A percentile compares a stretch with the other conserved stretches of the same genome.
Conservation (phyloP, 2,329 filamentous ascomycete species). For the Colletotrichum somersetense region DNA sequence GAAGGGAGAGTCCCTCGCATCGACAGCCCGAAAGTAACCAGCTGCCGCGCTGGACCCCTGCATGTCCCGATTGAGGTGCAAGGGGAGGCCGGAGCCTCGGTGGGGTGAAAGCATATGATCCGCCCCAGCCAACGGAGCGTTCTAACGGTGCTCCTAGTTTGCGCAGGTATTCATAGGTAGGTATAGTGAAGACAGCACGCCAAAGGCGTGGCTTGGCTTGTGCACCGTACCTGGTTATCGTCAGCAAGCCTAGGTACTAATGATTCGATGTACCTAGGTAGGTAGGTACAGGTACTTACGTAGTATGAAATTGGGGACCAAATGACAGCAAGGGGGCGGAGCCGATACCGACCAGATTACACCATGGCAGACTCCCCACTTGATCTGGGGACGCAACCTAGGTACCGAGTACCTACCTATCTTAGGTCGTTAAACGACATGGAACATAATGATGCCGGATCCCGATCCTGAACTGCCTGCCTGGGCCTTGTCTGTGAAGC, state of each 20-base stretch:
- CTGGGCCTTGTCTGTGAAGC: too few relatives aligned
- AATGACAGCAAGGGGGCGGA: constrained; percentile 31
- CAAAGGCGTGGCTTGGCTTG: constrained; percentile 24
- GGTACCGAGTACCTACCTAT: not conserved
- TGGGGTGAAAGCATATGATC: constrained; percentile 41
- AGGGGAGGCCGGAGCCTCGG: constrained; percentile 36
- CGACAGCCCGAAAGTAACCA: constrained; percentile 33
- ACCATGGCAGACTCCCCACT: constrained; percentile 25
- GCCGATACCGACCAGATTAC: constrained; percentile 19
- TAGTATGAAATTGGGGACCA: constrained; percentile 25
- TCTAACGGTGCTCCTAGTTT: constrained; percentile 14
- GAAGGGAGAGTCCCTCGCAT: constrained; percentile 35
- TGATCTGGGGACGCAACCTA: constrained; percentile 1
- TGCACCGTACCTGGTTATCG: constrained; percentile 26
- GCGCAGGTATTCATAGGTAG: too few relatives aligned
- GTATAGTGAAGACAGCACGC: constrained; percentile 20
- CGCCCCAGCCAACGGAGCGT: constrained; percentile 34
- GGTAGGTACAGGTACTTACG: too few relatives aligned
- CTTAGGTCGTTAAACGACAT: not conserved
- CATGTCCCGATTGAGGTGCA: constrained; percentile 37
- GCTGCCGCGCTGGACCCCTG: constrained; percentile 26
- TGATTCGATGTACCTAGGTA: too few relatives aligned
- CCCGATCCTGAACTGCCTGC: constrained; percentile 9
- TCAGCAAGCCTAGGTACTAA: constrained; percentile 23
- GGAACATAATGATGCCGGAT: constrained; percentile 29